Base-by-base conservation (phyloP, 352 stramenopile genomes). In the Globisporangium okanoganense region DNA sequence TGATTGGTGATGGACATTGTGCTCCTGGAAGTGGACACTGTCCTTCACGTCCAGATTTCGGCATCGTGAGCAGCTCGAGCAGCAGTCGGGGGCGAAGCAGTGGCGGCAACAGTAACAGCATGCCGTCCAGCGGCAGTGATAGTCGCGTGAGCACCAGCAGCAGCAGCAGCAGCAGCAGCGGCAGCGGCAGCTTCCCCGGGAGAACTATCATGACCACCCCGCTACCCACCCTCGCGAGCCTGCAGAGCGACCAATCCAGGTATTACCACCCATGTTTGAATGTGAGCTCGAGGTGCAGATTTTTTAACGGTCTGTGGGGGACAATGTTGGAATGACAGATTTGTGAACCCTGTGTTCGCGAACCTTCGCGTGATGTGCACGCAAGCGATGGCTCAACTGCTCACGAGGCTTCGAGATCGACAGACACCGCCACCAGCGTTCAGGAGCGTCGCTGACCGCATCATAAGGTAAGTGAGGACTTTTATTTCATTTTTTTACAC, bases 391-490 rank as follows among this genome's bases (percentile, higher is more conserved):
- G 14, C 6, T 10, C 58, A 65, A 41, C 5, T 65, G 49, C 22
- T 65, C 24, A 65, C 58, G 10, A 38, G 35, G 2, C 50, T 65
- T 16, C 58, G 58, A 12, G 49, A 64, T 33, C 49, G 38, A n/a
- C 49, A 57, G 38, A 58, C 58, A 8, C 14, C 38, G 24, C 49
- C 58, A 13, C 18, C 33, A 14, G 20, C 43, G n/a, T 64, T 64
- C 38, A 49, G 41, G 38, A 58, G 45, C 49, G 33, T 54, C 29
- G 49, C 49, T 7, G 49, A 64, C 24, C 38, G 58, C 6, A 25
- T 64, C 24, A 47, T 58, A 13, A 38, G 49, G 58, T 58, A 8
- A 3, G 35, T 20, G 5, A 20, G 14, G 12, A 14, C 10, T 20
- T n/a, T 22, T 10, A 36, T 44, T 47, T 9, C 5, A 3, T 55